A percentile compares a stretch with the other conserved stretches of the same genome.
phyloP scores from a whole-genome alignment of 139 green algal genomes.

The Choricystis sp. region DNA sequence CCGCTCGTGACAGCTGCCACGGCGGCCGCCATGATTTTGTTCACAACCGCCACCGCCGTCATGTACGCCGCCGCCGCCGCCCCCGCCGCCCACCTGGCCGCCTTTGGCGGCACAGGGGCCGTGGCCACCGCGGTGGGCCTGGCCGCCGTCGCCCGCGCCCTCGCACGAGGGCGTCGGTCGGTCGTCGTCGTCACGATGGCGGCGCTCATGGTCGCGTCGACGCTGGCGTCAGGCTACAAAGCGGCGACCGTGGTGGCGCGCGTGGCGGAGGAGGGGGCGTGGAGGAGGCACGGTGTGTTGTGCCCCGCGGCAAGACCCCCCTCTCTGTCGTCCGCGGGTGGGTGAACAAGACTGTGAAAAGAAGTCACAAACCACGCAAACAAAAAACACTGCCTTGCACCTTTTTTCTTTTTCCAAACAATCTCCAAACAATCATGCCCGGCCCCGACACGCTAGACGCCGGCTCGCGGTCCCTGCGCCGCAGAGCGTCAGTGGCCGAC shows the following conservation, averaged over 20 bases:
- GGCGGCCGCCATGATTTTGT: conserved; percentile 30
- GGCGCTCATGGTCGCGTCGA: conserved; percentile 4
- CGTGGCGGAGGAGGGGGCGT: too few species aligned
- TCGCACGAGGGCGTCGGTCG: conserved; percentile 8
- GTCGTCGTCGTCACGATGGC: conserved; percentile 17
- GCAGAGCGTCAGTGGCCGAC: too few species aligned
- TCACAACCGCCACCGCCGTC: conserved; percentile 26
- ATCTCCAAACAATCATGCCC: too few species aligned
- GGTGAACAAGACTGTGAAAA: too few species aligned
- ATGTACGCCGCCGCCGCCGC: conserved; percentile 25
- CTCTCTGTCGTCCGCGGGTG: too few species aligned
- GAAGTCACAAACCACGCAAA: too few species aligned
- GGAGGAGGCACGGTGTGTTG: background rate
- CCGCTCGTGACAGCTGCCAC: conserved; percentile 37
- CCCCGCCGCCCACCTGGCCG: conserved; percentile 12
- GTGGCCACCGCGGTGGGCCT: conserved; percentile 19
- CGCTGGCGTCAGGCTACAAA: conserved; percentile 6
- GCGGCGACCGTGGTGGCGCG: background rate
- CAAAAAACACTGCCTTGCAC: too few species aligned
- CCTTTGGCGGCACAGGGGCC: conserved; percentile 12
- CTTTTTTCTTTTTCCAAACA: too few species aligned
- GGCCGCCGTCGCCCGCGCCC: too few species aligned
- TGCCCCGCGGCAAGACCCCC: too few species aligned
- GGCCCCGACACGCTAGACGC: too few species aligned
- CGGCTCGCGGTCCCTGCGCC: too few species aligned